These are phyloP conservation scores for Neonectria ditissima DNA, from an alignment of 2,329 filamentous ascomycete genomes.

Conservation along the genomic window DNA sequence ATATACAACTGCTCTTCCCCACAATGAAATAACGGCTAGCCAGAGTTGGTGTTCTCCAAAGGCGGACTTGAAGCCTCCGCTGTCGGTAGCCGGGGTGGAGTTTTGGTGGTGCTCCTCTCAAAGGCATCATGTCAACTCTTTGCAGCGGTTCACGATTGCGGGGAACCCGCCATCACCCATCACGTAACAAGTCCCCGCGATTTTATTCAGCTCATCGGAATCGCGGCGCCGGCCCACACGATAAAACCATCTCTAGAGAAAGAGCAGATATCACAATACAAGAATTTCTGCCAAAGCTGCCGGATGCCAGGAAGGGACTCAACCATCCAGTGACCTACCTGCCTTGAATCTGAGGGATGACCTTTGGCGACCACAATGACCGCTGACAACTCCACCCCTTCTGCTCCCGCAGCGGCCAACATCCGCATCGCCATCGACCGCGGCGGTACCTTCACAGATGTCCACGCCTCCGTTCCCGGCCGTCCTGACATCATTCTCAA, in stretches of 20 bases:
- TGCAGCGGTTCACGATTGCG: constrained; percentile 4
- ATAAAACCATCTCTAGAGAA: background rate
- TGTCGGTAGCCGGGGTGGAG: background rate
- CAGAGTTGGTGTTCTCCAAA: background rate
- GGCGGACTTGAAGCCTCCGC: constrained; percentile 12
- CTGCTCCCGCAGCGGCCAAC: constrained; percentile 16
- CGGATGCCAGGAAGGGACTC: background rate
- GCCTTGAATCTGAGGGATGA: constrained; percentile 1
- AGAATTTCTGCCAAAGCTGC: background rate
- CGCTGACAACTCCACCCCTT: constrained; percentile 7
- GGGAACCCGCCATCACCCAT: background rate
- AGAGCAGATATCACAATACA: background rate
- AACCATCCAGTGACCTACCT: background rate
- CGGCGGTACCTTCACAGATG: constrained; percentile 74
- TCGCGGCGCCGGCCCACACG: background rate
- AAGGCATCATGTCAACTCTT: background rate
- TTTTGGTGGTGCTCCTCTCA: constrained; percentile 16
- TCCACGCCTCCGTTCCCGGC: constrained; percentile 74
- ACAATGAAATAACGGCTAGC: constrained; percentile 7
- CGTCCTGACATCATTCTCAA: constrained; percentile 78
- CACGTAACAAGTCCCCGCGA: constrained; percentile 13
- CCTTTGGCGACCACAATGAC: constrained; percentile 14
- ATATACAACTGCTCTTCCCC: constrained; percentile 12
- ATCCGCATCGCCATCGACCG: constrained; percentile 52
- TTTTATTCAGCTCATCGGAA: constrained; percentile 7